Conservation (phyloP, 257 asterid species). For the Parsonsia alboflavescens region DNA sequence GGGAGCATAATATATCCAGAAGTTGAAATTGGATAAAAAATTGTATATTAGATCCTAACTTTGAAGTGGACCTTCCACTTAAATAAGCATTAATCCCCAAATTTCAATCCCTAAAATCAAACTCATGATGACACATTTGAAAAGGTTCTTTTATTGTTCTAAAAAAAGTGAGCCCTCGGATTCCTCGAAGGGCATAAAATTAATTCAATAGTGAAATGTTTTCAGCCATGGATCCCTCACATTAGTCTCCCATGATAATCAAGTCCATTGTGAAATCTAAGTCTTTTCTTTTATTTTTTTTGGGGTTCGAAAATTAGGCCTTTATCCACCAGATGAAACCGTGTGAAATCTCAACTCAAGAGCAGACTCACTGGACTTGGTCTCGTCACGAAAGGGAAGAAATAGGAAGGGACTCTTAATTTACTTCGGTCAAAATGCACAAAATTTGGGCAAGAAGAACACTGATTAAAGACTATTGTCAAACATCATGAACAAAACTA, state of each 20-base stretch:
- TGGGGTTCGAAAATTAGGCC: not conserved
- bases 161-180: not conserved
- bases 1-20: too few species aligned
- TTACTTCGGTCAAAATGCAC: too few species aligned
- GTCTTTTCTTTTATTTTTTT: not conserved
- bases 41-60: too few species aligned
- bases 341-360: not conserved
- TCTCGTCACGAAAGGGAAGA: slow-evolving; percentile 4
- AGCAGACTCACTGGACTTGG: not conserved
- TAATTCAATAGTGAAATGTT: not conserved
- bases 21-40: too few species aligned
- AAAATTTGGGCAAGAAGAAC: slow-evolving; percentile 1
- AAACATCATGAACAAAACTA: not conserved
- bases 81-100: not conserved
- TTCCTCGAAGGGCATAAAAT: not conserved
- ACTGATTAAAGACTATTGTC: not conserved
- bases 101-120: not conserved
- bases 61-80: not conserved
- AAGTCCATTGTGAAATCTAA: not conserved
- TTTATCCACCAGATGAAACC: not conserved
- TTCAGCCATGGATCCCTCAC: slow-evolving; percentile 8
- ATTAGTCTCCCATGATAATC: not conserved
- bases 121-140: not conserved
- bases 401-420: too few species aligned
- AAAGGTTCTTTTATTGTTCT: not conserved